Percentiles rank a stretch among this genome's conserved stretches.
Evolutionary conservation across 306 rosid species (phyloP).

Genomic region (Dryas octopetala): DNA sequence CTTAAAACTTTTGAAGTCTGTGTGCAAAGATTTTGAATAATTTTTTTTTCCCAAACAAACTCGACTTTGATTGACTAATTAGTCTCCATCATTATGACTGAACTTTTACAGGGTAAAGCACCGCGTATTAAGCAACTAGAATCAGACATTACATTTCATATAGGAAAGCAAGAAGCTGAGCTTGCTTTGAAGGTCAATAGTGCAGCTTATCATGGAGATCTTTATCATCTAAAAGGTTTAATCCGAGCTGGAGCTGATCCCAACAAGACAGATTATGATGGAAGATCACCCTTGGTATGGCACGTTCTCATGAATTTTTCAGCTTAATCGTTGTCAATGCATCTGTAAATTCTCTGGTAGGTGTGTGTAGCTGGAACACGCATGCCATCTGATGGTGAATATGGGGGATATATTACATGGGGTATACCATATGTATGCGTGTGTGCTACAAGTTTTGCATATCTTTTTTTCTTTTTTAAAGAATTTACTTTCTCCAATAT

Average conservation of each 20-base stretch:
- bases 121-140: slow-evolving; percentile 73
- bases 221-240: slow-evolving; percentile 70
- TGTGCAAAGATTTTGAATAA: neutral
- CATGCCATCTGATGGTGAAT: neutral
- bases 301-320: slow-evolving; percentile 9
- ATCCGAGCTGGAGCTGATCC: slow-evolving; percentile 95
- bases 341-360: neutral
- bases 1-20: neutral
- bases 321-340: slow-evolving; percentile 11
- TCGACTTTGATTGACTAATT: neutral
- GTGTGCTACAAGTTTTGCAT: too few relatives aligned
- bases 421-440: too few relatives aligned
- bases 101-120: slow-evolving; percentile 58
- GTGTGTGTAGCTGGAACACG: neutral
- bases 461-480: too few relatives aligned
- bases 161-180: slow-evolving; percentile 92
- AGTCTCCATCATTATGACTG: neutral
- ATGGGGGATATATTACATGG: neutral
- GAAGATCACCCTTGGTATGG: slow-evolving; percentile 92
- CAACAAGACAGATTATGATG: slow-evolving; percentile 90
- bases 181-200: slow-evolving; percentile 88
- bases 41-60: neutral
- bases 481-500: too few relatives aligned
- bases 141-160: slow-evolving; percentile 86
- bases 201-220: slow-evolving; percentile 77